Conservation (phyloP, 2,329 filamentous ascomycete species). For the Pseudogymnoascus sp. region DNA sequence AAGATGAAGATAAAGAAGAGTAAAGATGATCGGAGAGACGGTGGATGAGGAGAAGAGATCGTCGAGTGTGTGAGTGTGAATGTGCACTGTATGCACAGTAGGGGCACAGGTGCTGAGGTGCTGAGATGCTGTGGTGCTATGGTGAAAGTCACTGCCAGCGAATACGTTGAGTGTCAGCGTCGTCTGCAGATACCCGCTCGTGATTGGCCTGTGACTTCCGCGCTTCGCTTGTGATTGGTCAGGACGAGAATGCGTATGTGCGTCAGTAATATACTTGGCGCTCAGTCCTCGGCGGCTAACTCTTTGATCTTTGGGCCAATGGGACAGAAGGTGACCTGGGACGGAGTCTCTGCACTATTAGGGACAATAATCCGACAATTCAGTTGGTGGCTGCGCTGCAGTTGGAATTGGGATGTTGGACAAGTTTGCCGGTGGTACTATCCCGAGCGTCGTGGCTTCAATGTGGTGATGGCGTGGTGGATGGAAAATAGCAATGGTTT, state of each 20-base stretch:
- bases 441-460: constrained; percentile 2
- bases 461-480: background rate
- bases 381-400: background rate
- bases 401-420: background rate
- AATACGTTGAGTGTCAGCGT: background rate
- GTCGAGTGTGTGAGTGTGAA: background rate
- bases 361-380: background rate
- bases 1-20: background rate
- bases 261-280: constrained; percentile 1
- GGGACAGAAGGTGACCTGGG: background rate
- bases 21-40: background rate
- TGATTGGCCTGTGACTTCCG: constrained; percentile 4
- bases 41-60: constrained; percentile 1
- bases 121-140: background rate
- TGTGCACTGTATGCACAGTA: background rate
- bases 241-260: constrained; percentile 1
- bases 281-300: constrained; percentile 1
- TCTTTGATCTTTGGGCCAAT: background rate
- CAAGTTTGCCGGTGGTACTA: background rate
- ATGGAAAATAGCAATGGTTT: background rate
- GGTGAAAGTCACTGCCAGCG: background rate
- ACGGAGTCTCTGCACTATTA: background rate
- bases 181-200: background rate
- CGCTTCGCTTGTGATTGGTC: background rate
- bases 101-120: background rate